Conservation (phyloP, 495 filamentous ascomycete species). For the Trichoderma asperelloides region DNA sequence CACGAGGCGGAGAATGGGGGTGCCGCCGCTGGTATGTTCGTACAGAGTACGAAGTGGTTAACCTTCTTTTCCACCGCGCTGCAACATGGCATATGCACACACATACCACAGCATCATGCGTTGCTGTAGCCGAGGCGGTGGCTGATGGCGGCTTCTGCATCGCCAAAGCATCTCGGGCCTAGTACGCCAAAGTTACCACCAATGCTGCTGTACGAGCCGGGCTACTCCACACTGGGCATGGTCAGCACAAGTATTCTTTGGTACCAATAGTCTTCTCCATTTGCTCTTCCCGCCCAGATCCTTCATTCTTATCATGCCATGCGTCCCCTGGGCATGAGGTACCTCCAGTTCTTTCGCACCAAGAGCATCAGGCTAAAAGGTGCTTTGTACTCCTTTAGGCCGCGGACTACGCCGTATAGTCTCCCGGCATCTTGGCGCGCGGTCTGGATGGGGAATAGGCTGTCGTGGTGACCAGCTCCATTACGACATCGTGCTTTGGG, state of each 20-base stretch:
- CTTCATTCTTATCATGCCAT: conserved; percentile 1
- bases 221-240: background rate
- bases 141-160: background rate
- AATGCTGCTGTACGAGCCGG: background rate
- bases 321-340: background rate
- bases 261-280: no score
- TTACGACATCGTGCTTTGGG: conserved; percentile 6
- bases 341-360: background rate
- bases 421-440: conserved; percentile 3
- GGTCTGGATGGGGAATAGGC: background rate
- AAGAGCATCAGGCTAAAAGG: background rate
- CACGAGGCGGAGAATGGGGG: background rate
- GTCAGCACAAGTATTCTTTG: no score
- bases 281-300: background rate
- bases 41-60: background rate
- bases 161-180: background rate
- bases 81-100: background rate
- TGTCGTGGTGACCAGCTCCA: background rate
- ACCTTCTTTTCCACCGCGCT: background rate
- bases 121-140: background rate
- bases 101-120: background rate
- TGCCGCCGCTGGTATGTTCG: background rate
- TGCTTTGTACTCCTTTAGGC: background rate
- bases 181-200: no score
- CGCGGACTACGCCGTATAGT: background rate